Evolutionary conservation across 2,329 filamentous ascomycete genomes (phyloP).

Genomic region (Neophaeococcomyces mojaviensis): DNA sequence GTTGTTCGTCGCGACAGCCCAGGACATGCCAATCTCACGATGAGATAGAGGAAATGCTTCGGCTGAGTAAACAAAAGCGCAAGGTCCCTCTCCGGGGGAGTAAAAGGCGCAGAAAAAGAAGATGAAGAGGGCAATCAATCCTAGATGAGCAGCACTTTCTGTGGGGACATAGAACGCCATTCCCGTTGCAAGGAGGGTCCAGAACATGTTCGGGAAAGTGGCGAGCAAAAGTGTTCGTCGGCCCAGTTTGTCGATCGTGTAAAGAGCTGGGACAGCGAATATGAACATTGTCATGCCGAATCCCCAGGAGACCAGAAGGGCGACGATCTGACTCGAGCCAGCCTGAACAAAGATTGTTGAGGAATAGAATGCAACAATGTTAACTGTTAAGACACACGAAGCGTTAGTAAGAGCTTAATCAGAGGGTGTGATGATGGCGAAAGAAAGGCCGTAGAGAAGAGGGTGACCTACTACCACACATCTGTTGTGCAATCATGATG

Average conservation of each 20-base stretch:
- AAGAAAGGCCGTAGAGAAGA: too few species aligned
- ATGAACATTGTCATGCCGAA: slow-evolving; percentile 54
- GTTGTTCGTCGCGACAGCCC: slow-evolving; percentile 40
- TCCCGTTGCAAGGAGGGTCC: slow-evolving; percentile 41
- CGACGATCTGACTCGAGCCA: slow-evolving; percentile 33
- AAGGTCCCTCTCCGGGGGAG: slow-evolving; percentile 42
- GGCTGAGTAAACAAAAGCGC: slow-evolving; percentile 45
- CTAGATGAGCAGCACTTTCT: slow-evolving; percentile 34
- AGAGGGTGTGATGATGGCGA: too few species aligned
- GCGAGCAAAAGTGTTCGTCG: slow-evolving; percentile 44
- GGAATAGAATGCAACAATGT: slow-evolving; percentile 42
- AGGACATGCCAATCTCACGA: slow-evolving; percentile 39
- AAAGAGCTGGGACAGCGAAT: slow-evolving; percentile 53
- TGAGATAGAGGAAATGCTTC: slow-evolving; percentile 44
- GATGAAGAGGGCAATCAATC: slow-evolving; percentile 49
- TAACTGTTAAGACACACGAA: slow-evolving; percentile 24
- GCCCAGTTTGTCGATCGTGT: slow-evolving; percentile 51
- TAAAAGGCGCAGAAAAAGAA: slow-evolving; percentile 50
- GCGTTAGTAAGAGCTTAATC: slow-evolving; percentile 27
- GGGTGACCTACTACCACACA: slow-evolving; percentile 28
- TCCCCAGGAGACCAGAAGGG: slow-evolving; percentile 50
- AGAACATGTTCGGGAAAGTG: slow-evolving; percentile 46
- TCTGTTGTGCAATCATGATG: slow-evolving; percentile 30
- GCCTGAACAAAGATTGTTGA: slow-evolving; percentile 44
- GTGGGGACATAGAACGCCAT: slow-evolving; percentile 46